Percentiles rank a stretch among this genome's conserved stretches.
phyloP scores from a whole-genome alignment of 1,284 basidiomycete genomes.

The Singerocomus rubriflavus region DNA sequence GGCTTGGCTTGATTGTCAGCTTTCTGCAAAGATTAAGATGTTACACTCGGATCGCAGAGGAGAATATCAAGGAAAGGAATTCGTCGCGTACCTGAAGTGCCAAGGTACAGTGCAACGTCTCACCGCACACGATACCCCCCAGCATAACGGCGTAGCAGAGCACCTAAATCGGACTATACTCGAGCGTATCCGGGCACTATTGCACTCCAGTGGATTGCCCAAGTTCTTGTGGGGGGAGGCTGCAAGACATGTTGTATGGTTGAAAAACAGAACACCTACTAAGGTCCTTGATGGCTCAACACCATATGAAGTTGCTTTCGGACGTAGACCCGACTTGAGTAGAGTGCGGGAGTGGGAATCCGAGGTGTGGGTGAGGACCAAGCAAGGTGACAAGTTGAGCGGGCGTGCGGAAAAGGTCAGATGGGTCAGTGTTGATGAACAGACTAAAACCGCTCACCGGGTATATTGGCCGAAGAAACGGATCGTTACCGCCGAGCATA shows the following conservation, averaged over 20 bases:
- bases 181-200: not conserved
- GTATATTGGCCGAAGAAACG: not conserved
- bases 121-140: not conserved
- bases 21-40: not conserved
- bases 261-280: not conserved
- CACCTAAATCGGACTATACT: not conserved
- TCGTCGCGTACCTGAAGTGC: not conserved
- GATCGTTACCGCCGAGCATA: fast-evolving
- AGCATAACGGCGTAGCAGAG: not conserved
- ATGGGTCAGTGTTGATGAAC: too few species aligned
- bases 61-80: not conserved
- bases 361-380: too few species aligned
- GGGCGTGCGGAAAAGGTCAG: too few species aligned
- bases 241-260: not conserved
- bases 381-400: too few species aligned
- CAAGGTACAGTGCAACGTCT: not conserved
- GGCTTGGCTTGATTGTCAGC: not conserved
- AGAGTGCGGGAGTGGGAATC: too few species aligned
- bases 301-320: not conserved
- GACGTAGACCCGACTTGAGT: fast-evolving
- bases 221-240: constrained; percentile 8
- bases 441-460: too few species aligned
- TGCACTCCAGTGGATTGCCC: constrained; percentile 1
- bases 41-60: not conserved
- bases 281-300: not conserved